phyloP scores from a whole-genome alignment of 2,329 filamentous ascomycete genomes.

The Colletotrichum plurivorum region DNA sequence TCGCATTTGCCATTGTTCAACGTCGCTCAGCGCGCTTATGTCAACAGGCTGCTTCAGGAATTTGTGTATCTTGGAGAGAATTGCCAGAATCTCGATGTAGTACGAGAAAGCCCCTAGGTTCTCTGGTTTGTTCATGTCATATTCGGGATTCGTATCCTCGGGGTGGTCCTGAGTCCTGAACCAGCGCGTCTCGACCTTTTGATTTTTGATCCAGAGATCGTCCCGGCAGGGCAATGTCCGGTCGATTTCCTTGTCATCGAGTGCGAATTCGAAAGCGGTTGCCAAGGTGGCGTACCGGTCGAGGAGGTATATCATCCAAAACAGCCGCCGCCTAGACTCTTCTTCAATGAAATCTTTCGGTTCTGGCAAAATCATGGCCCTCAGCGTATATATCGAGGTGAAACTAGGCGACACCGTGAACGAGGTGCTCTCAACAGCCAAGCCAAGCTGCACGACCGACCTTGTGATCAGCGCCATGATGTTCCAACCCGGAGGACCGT shows the following conservation, averaged over 20 bases:
- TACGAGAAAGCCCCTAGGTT: conserved; percentile 91
- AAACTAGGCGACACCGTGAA: conserved; percentile 83
- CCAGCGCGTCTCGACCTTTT: conserved; percentile 87
- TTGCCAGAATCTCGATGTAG: conserved; percentile 90
- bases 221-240: conserved; percentile 89
- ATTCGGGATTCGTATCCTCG: conserved; percentile 66
- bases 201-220: conserved; percentile 86
- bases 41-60: conserved; percentile 93
- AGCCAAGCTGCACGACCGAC: conserved; percentile 88
- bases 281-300: conserved; percentile 92
- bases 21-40: conserved; percentile 85
- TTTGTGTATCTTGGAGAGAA: conserved; percentile 88
- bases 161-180: conserved; percentile 71
- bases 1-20: conserved; percentile 89
- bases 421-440: conserved; percentile 87
- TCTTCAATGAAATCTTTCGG: conserved; percentile 90
- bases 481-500: conserved; percentile 94
- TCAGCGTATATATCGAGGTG: conserved; percentile 89
- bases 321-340: conserved; percentile 85
- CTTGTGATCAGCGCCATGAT: conserved; percentile 90
- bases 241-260: conserved; percentile 92
- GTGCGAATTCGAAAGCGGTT: conserved; percentile 91
- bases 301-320: conserved; percentile 95
- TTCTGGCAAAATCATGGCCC: conserved; percentile 88
- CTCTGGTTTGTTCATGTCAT: conserved; percentile 78